A percentile compares a stretch with the other conserved stretches of the same genome.
These are phyloP conservation scores for Hyphopichia khmerensis DNA, from an alignment of 1,139 yeast species.

Conservation along the genomic window DNA sequence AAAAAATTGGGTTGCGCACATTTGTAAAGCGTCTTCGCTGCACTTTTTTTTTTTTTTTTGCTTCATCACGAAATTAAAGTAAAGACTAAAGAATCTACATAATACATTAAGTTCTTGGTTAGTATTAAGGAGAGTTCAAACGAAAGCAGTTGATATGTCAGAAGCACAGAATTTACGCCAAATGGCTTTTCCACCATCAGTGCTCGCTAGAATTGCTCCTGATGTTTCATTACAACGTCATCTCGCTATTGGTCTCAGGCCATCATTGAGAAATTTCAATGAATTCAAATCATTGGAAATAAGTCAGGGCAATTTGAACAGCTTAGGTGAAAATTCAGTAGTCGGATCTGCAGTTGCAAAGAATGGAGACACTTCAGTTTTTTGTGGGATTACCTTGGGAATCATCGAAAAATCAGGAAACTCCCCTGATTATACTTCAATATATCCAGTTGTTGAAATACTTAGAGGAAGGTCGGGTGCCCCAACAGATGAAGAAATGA, in stretches of 20 bases:
- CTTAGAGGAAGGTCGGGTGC: conserved; percentile 76
- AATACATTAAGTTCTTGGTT: too few species aligned
- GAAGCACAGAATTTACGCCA: conserved; percentile 15
- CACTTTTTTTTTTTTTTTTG: neutral
- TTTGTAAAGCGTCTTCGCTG: neutral
- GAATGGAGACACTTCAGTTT: conserved; percentile 72
- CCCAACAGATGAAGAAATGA: conserved; percentile 91
- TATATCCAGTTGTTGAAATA: conserved; percentile 80
- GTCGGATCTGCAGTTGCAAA: conserved; percentile 74
- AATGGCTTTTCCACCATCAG: conserved; percentile 72
- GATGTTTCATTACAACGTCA: conserved; percentile 81
- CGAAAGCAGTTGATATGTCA: neutral
- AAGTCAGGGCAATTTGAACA: conserved; percentile 40
- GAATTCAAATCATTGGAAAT: conserved; percentile 67
- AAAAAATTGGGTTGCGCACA: neutral
- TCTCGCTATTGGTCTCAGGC: conserved; percentile 67
- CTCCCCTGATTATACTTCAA: conserved; percentile 36
- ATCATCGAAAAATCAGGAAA: conserved; percentile 49
- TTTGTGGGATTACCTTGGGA: conserved; percentile 76
- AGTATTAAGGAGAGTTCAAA: too few species aligned
- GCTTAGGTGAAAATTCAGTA: conserved; percentile 39
- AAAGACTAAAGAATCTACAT: too few species aligned
- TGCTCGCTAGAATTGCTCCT: conserved; percentile 82
- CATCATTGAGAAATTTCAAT: conserved; percentile 65
- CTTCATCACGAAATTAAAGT: neutral